These are phyloP conservation scores for Fusarium setosum DNA, from an alignment of 2,329 filamentous ascomycete genomes.

Conservation along the genomic window DNA sequence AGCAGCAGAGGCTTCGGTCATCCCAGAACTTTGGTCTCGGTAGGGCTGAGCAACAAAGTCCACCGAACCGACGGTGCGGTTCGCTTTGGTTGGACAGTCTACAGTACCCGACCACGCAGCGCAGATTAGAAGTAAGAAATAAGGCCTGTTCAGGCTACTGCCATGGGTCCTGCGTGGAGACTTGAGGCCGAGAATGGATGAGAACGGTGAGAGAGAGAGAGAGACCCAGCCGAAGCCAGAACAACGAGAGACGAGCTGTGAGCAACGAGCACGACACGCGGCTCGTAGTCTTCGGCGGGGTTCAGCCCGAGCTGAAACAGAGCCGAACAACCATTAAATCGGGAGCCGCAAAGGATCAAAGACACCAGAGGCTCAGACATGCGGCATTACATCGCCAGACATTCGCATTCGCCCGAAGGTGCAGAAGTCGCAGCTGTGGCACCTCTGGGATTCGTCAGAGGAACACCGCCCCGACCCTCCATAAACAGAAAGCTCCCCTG, in stretches of 20 bases:
- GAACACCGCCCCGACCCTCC: constrained; percentile 23
- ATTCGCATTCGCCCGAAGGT: constrained; percentile 2
- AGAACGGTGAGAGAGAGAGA: constrained; percentile 21
- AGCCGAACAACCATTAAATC: constrained; percentile 5
- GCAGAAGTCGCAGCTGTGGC: constrained; percentile 17
- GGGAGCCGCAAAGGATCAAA: constrained; percentile 34
- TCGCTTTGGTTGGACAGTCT: constrained; percentile 30
- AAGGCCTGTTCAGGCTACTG: constrained; percentile 26
- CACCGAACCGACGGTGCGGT: constrained; percentile 23
- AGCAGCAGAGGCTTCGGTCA: constrained; percentile 35
- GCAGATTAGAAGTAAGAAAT: constrained; percentile 28
- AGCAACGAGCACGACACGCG: constrained; percentile 1
- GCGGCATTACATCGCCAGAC: constrained; percentile 16
- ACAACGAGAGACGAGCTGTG: too few species aligned
- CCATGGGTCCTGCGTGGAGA: constrained; percentile 32
- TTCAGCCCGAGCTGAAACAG: constrained; percentile 22
- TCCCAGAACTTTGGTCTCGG: constrained; percentile 24
- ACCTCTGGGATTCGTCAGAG: constrained; percentile 24
- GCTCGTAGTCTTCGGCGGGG: constrained; percentile 19
- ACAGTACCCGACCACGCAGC: constrained; percentile 17
- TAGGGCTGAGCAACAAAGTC: constrained; percentile 44
- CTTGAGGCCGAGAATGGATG: constrained; percentile 2
- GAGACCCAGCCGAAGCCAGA: too few species aligned
- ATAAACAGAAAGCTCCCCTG: constrained; percentile 16
- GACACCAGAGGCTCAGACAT: constrained; percentile 24